Base-by-base conservation (phyloP, 2,329 filamentous ascomycete species). In the Colletotrichum siamense region DNA sequence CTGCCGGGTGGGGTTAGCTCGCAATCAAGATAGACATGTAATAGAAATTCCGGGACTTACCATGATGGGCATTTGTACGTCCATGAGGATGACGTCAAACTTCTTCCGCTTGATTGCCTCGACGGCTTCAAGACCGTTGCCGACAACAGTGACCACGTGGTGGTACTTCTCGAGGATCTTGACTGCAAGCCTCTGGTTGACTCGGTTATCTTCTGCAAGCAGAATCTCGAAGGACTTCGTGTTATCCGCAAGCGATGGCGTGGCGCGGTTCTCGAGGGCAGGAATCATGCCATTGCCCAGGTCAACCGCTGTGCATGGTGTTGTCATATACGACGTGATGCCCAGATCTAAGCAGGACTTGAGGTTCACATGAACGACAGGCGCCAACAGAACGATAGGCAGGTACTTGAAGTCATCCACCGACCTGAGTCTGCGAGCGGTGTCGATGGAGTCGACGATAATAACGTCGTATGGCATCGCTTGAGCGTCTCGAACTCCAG, bases 51-150 rank as follows among this genome's bases (percentile, higher is more conserved):
- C 70, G 73, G 57, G 44, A 78, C 92, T 88, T 87, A 95, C 93
- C 96, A 99, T 99, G 81, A 99, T 95, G n/a, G 97, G 97, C 97
- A 99, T 99, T 84, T 99, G 97, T 22, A 99, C 97, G 83, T 99
- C 97, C 97, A 99, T 99, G 65, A 99, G 90, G 79, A 99, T 97
- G 77, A 98, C 95, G 84, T 99, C 97, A 84, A 98, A 99, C 83
- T 95, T 94, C 87, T 94, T 96, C 83, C 94, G 92, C 89, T 98
- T 96, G 80, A 98, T 93, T n/a, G 95, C 93, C 82, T 98, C 95
- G 16, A 99, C 93, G 2, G 97, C 97, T 82, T 99, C 96, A 79
- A 96, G 91, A 77, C 97, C 97, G 83, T 99, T 99, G 81, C 96
- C 95, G 59, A 98, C 97, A 28, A 99, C 97, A 1, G 95, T 96